Percentiles rank a stretch among this genome's conserved stretches.
Conservation (phyloP, 306 rosid genomes). For the Sphenostylis stenocarpa region DNA sequence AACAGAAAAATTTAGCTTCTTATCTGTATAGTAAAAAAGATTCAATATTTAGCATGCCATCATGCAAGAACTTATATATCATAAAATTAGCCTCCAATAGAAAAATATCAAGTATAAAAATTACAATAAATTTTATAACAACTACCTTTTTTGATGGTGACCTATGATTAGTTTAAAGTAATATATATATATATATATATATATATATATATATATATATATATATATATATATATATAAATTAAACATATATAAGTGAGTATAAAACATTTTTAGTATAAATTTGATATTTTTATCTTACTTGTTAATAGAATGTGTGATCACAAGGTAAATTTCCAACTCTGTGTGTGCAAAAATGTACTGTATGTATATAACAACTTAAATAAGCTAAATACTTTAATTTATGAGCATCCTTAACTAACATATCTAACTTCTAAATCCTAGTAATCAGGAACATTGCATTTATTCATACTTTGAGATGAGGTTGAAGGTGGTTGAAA, state of each 20-base stretch:
- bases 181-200: no score
- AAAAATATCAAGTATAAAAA: no score
- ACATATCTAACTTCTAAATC: background rate
- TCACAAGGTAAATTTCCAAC: background rate
- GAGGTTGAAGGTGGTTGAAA: conserved; percentile 44
- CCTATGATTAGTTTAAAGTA: no score
- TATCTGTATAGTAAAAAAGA: no score
- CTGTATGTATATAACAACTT: background rate
- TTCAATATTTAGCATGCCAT: background rate
- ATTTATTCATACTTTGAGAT: conserved; percentile 44
- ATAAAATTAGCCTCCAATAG: background rate
- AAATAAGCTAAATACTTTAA: background rate
- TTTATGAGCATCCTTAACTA: background rate
- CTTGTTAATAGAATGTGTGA: background rate
- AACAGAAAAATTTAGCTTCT: background rate
- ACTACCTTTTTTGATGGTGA: no score
- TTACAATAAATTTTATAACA: no score
- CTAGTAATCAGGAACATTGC: background rate
- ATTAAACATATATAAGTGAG: no score
- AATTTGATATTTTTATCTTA: background rate
- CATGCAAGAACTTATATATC: background rate
- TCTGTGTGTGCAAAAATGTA: background rate
- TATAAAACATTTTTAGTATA: no score
- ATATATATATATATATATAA: no score
- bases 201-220: background rate